Evolutionary conservation across 179 eudicot genomes (phyloP), one percentile per base, ranked within the genome.

Genomic region (Silene noctiflora): DNA sequence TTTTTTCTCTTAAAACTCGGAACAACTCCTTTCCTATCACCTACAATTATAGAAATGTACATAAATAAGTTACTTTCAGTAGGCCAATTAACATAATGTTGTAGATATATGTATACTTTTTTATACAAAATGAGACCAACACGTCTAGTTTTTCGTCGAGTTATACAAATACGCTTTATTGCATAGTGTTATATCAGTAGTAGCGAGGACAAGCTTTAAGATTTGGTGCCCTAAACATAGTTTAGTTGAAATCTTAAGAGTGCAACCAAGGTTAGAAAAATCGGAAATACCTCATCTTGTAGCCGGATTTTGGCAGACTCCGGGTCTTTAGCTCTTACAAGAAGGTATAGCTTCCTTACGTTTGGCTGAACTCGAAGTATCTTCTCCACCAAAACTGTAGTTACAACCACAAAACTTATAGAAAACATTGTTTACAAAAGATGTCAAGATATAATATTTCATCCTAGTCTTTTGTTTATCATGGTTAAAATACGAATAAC

Each of bases 301-400:
- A 90, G 73, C 7, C 92, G 79, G 44, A 67, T 73, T 6, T 76
- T 65, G 7, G 88, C 86, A 19, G 92, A 66, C 27, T 83, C 82
- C 4, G 81, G 24, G 80, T 86, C 89, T 14, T 72, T 31, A 73
- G 90, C 89, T 70, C 96, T 83, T 29, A 90, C 29, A 7, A 90
- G 88, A 80, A 90, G 91, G 82, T 87, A 89, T 19, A 90, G 67
- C 71, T 84, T 90, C 77, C 84, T 85, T 62, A 90, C 90, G 78
- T 90, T 86, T 39, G 96, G 91, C 64, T 89, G 92, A 77, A 81
- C 80, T 21, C 92, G 78, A 4, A 90, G 86, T 75, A 89, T 87
- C 86, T 86, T 89, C 80, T 89, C 96, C 65, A 83, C 78, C 44
- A 87, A 81, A 65, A 89, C 92, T 90, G 73, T 81, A 83, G 1